These are phyloP conservation scores for Keithomyces neogunnii DNA, from an alignment of 2,329 filamentous ascomycete genomes.

Conservation along the genomic window DNA sequence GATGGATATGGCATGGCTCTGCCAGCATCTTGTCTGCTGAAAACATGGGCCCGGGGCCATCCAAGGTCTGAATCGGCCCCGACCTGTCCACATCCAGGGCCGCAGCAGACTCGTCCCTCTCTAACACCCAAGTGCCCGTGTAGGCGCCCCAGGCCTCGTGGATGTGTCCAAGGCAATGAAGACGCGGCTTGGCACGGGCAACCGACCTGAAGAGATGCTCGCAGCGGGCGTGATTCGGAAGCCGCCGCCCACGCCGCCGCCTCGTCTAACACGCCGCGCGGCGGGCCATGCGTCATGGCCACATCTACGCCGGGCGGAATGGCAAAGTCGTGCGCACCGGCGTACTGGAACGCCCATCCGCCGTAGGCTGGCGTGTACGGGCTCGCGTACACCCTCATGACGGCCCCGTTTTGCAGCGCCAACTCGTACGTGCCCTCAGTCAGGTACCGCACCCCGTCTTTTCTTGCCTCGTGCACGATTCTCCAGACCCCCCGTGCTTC, in stretches of 20 bases:
- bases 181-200: slow-evolving; percentile 28
- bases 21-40: slow-evolving; percentile 13
- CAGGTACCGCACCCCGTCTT: slow-evolving; percentile 35
- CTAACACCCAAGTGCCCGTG: slow-evolving; percentile 39
- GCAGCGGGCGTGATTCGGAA: slow-evolving; percentile 31
- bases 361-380: slow-evolving; percentile 40
- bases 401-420: slow-evolving; percentile 38
- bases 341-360: slow-evolving; percentile 43
- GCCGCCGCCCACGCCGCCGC: slow-evolving; percentile 7
- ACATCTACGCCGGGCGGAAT: slow-evolving; percentile 32
- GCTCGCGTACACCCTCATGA: slow-evolving; percentile 42
- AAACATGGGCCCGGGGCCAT: slow-evolving; percentile 14
- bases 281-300: slow-evolving; percentile 48
- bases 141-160: slow-evolving; percentile 52
- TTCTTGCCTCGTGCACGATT: slow-evolving; percentile 29
- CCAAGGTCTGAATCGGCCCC: slow-evolving; percentile 22
- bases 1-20: slow-evolving; percentile 26
- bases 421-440: slow-evolving; percentile 40
- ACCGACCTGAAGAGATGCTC: slow-evolving; percentile 36
- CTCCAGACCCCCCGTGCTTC: slow-evolving; percentile 12
- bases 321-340: slow-evolving; percentile 27
- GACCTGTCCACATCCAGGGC: slow-evolving; percentile 32
- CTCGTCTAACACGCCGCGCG: slow-evolving; percentile 40
- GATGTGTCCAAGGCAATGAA: slow-evolving; percentile 53
- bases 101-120: neutral